Evolutionary conservation across 805 yeast species (phyloP), one percentile per base, ranked within the genome.

Genomic region (Saturnispora diversa): DNA sequence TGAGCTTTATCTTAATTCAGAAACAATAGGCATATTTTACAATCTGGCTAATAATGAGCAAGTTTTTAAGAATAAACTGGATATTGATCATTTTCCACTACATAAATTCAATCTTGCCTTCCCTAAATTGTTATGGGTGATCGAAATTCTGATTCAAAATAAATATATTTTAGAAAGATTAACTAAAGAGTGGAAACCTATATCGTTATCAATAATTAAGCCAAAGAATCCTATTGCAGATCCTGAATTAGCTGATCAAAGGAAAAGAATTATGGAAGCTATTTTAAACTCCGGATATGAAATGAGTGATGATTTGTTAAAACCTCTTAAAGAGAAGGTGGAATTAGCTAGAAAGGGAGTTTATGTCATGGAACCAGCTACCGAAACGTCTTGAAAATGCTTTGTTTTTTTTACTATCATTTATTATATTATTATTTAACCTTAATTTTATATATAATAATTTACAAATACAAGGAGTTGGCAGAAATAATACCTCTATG

Each of bases 401-500:
- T 17, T 15, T 21, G 8, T 22, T n/a, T 8, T 17, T 22, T 20
- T 23, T 13, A 23, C n/a, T 27, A 10, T 29, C 7, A 13, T 9
- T n/a, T 3, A 8, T 25, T 11, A 15, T 10, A 23, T 23, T 15
- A 24, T 23, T 21, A 24, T n/a, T 34, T 22, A 20, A n/a, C n/a
- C n/a, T n/a, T 24, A 15, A 21, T 16, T 31, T 42, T 33, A 29
- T 15, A 16, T 30, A 15, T 13, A 13, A 27, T 35, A 35, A 35
- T 13, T 43, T 69, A 73, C 52, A 74, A 64, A 62, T 92, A 92
- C 68, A 92, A 70, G 4, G 97, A 87, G 21, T 95, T 96, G 19
- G 97, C 97, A 50, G 95, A 82, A 39, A 92, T 97, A 49, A 92
- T 83, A 62, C 88, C 97, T 64, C 98, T 83, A 58, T 88, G 95